These are phyloP conservation scores for Coemansia sp. DNA, from an alignment of 192 early-diverging fungal species.

Conservation along the genomic window DNA sequence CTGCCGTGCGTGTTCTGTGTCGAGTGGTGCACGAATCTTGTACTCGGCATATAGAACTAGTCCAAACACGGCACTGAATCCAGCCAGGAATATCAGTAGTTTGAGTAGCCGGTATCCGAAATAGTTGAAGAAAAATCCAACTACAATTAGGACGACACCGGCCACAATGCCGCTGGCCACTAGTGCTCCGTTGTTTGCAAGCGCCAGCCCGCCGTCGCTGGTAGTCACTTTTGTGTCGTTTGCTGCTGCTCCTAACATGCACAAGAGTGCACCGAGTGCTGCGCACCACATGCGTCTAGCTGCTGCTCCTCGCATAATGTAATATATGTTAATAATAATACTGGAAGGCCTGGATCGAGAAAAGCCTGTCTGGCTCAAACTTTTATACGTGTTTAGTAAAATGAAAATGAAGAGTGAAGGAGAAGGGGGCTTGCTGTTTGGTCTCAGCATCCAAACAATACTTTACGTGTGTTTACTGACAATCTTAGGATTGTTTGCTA, in stretches of 20 bases:
- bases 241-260: not conserved
- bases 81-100: constrained; percentile 73
- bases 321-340: not conserved
- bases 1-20: constrained; percentile 40
- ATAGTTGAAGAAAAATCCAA: constrained; percentile 68
- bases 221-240: not conserved
- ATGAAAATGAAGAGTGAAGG: no score
- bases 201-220: constrained; percentile 39
- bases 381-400: no score
- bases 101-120: constrained; percentile 67
- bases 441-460: no score
- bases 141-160: constrained; percentile 62
- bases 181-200: constrained; percentile 33
- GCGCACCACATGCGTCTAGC: not conserved
- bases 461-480: no score
- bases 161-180: constrained; percentile 53
- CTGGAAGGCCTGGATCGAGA: no score
- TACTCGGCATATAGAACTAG: constrained; percentile 40
- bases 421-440: no score
- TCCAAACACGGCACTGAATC: constrained; percentile 68
- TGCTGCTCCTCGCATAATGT: not conserved
- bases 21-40: constrained; percentile 46
- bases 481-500: no score
- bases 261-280: not conserved
- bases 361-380: no score